Evolutionary conservation across 176 grass and related monocot species (phyloP).

Genomic region (Leersia perrieri): DNA sequence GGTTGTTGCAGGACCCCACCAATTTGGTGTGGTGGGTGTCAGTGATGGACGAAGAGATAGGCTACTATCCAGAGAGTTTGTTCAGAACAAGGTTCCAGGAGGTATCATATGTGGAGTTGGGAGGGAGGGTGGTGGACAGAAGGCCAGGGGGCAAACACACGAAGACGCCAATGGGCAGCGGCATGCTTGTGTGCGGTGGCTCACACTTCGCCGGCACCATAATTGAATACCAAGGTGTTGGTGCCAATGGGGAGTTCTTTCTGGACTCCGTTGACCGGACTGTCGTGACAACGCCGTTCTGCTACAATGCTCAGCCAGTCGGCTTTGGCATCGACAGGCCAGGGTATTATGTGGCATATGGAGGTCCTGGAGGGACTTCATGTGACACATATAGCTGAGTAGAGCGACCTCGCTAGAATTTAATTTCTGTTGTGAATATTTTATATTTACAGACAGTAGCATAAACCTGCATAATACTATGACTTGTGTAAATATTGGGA

Average conservation of each 20-base stretch:
- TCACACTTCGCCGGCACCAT: constrained; percentile 7
- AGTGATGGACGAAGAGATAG: background rate
- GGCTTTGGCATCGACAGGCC: background rate
- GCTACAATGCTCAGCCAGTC: background rate
- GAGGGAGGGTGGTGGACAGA: constrained; percentile 2
- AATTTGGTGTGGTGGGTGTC: background rate
- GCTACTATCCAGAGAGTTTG: background rate
- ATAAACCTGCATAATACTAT: too few relatives aligned
- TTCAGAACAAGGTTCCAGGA: constrained; percentile 8
- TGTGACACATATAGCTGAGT: too few relatives aligned
- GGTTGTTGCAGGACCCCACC: background rate
- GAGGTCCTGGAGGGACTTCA: background rate
- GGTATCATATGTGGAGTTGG: background rate
- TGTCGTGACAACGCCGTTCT: background rate
- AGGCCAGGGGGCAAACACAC: background rate
- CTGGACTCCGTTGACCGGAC: background rate
- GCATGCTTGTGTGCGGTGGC: background rate
- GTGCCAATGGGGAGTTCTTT: background rate
- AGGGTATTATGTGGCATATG: background rate
- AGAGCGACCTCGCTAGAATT: too few relatives aligned
- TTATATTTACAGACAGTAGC: too few relatives aligned
- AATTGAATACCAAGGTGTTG: background rate
- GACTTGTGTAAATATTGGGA: too few relatives aligned
- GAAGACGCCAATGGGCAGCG: constrained; percentile 5
- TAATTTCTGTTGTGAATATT: too few relatives aligned